Evolutionary conservation across 1,139 yeast genomes (phyloP), one percentile per base, ranked within the genome.

Genomic region (Saccharomyces hybrid): DNA sequence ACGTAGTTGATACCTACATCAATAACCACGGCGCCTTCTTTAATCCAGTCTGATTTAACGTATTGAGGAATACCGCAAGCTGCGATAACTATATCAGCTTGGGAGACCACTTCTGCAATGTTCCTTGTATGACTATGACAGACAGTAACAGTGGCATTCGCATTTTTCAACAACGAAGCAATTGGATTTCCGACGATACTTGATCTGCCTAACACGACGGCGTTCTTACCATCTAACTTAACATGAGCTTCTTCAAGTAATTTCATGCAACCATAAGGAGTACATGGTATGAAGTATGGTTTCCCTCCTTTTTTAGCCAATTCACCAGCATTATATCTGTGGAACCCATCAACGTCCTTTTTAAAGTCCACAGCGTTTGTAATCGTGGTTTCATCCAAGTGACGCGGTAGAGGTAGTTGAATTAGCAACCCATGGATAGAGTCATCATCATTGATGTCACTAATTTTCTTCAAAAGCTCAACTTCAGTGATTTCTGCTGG

Each of bases 181-280:
- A 86, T 84, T 49, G 95, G 95, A 32, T 86, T 84, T 57, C 95
- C 95, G 38, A 86, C 95, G 60, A 86, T 86, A 70, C 86, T 91
- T 9, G 91, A 85, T 69, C 95, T 78, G 47, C 95, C 95, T 61
- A 87, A 73, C 11, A 86, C 90, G 49, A 86, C 93, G 2, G 89
- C 93, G 63, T 80, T 79, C 62, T 84, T 83, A 54, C 93, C 93
- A 53, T 78, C 69, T 57, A 86, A 71, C 28, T 73, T 71, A 50
- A 83, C 73, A 2, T 84, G 82, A 26, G 88, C 81, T 58, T 85
- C 80, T 63, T 83, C 79, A 63, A 86, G 74, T 65, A 86, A 73
- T 65, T 82, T 84, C 69, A 86, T 80, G 56, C 85, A 81, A 55
- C 93, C 95, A 66, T 82, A 81, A 52, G 95, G 95, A 11, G 95